Evolutionary conservation across 2,329 filamentous ascomycete genomes (phyloP).

Genomic region (Scleromitrula shiraiana): DNA sequence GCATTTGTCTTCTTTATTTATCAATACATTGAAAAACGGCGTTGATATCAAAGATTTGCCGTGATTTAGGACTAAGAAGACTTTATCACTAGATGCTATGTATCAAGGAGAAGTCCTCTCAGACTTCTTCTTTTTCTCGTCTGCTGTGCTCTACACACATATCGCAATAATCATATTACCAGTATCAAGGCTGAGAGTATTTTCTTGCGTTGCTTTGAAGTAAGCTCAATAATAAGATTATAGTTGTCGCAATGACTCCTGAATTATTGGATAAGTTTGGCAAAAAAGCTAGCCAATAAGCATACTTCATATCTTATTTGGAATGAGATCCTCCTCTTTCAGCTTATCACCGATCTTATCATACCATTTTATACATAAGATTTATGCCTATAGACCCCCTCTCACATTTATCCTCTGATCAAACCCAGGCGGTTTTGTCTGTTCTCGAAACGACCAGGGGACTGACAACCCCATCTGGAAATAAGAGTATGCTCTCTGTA

Average conservation of each 20-base stretch:
- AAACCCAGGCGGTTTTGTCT: conserved; percentile 23
- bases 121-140: too few relatives aligned
- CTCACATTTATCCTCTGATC: conserved; percentile 14
- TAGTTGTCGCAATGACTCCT: too few relatives aligned
- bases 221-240: too few relatives aligned
- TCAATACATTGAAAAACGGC: too few relatives aligned
- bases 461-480: conserved; percentile 12
- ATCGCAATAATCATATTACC: too few relatives aligned
- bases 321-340: background rate
- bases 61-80: too few relatives aligned
- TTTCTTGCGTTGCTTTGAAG: too few relatives aligned
- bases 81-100: background rate
- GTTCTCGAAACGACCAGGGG: conserved; percentile 18
- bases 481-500: background rate
- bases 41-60: too few relatives aligned
- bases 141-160: too few relatives aligned
- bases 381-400: background rate
- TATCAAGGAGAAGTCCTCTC: background rate
- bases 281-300: background rate
- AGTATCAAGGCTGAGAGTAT: too few relatives aligned
- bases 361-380: background rate
- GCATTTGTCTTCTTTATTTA: too few relatives aligned
- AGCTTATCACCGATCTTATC: background rate
- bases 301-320: background rate
- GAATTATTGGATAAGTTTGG: background rate